phyloP scores from a whole-genome alignment of 441 rosid species.

The Rhodomyrtus psidioides region DNA sequence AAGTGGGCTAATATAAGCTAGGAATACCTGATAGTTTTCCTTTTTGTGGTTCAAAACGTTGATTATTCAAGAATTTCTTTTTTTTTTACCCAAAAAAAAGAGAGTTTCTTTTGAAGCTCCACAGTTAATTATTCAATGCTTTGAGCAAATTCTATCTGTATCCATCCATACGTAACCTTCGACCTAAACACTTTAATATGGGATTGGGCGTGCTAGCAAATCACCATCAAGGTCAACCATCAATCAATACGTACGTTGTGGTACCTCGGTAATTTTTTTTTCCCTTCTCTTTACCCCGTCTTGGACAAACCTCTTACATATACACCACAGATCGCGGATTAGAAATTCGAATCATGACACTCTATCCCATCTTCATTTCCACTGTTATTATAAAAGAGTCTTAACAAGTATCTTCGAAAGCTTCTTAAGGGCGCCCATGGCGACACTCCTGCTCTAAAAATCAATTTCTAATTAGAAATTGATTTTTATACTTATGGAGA shows the following conservation, averaged over 20 bases:
- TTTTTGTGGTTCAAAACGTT: neutral
- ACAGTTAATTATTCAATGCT: neutral
- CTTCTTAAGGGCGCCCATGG: no score
- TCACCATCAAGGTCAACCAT: rapidly evolving
- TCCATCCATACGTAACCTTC: rapidly evolving
- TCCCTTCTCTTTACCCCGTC: neutral
- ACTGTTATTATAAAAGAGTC: neutral
- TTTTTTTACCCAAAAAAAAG: no score
- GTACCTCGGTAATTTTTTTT: neutral
- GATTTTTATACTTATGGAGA: no score
- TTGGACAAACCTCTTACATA: neutral
- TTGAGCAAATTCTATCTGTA: neutral
- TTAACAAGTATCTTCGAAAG: neutral
- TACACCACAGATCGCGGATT: rapidly evolving
- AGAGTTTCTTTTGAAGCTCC: neutral
- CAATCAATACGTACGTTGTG: neutral
- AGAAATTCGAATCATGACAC: neutral
- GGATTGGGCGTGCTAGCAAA: neutral
- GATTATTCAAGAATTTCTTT: neutral
- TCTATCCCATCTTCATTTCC: neutral
- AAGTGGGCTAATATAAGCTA: neutral
- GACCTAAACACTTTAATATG: neutral
- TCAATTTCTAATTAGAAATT: no score
- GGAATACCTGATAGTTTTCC: neutral
- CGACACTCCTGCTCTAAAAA: no score